A percentile compares a stretch with the other conserved stretches of the same genome.
Conservation (phyloP, 2,329 filamentous ascomycete species). For the Thermothelomyces thermophilus region DNA sequence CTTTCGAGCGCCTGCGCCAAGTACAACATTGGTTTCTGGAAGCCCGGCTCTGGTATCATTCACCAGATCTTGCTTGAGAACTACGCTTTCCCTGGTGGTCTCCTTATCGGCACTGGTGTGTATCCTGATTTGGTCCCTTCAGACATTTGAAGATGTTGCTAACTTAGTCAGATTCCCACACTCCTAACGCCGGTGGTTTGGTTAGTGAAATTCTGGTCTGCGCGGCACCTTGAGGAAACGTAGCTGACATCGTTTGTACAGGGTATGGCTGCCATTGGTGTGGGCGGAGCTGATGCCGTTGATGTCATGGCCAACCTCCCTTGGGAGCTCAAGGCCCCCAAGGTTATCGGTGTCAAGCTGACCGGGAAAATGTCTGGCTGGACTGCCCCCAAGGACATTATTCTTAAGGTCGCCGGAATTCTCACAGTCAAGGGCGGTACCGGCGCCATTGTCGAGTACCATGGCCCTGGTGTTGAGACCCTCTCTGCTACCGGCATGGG, state of each 20-base stretch:
- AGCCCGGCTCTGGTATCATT: constrained; percentile 96
- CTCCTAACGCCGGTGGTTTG: constrained; percentile 87
- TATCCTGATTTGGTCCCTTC: neutral
- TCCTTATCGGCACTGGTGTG: constrained; percentile 75
- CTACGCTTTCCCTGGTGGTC: constrained; percentile 97
- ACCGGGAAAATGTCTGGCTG: constrained; percentile 85
- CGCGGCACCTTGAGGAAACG: too few relatives aligned
- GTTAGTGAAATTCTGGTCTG: too few relatives aligned
- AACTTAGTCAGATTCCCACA: constrained; percentile 97
- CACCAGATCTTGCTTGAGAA: constrained; percentile 98
- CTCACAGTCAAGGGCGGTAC: constrained; percentile 98
- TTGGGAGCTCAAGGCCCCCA: constrained; percentile 97
- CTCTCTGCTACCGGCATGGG: constrained; percentile 65
- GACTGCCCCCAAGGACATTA: constrained; percentile 93
- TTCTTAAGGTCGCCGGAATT: constrained; percentile 93
- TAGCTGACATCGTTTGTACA: too few relatives aligned
- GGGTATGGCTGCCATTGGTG: constrained; percentile 86
- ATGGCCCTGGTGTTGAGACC: constrained; percentile 64
- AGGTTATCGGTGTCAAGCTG: constrained; percentile 92
- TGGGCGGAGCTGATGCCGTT: constrained; percentile 95
- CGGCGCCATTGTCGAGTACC: constrained; percentile 79
- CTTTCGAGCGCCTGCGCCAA: constrained; percentile 88
- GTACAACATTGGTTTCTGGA: constrained; percentile 99
- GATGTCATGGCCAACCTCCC: constrained; percentile 97
- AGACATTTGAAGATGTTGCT: too few relatives aligned